Base-by-base conservation (phyloP, 2,329 filamentous ascomycete species). In the Amauroascus niger region DNA sequence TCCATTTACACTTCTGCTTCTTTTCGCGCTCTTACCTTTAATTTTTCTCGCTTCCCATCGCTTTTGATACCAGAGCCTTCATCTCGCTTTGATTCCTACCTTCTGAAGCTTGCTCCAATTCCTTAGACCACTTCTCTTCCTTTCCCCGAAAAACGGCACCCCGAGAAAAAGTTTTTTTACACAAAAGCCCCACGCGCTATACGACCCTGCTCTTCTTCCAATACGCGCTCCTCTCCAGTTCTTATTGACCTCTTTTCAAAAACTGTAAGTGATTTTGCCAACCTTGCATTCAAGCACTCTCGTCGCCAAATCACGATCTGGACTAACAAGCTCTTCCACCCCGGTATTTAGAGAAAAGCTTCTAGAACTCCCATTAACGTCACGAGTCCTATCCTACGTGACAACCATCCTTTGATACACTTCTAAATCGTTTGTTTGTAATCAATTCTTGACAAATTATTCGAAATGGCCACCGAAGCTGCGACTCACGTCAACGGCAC, bases 401-500 rank as follows among this genome's bases (percentile, higher is more conserved):
- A 33, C 39, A 43, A 44, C 20, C 3, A 4, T 14, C 35, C 4
- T 14, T 39, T 39, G 11, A 24, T 20, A 44, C 39, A 44, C 9
- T 14, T 43, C 35, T 13, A 20, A 24, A 24, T 30, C 18, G 22
- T 3, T 11, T 11, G n/a, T 40, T 49, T 9, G 16, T 39, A 26
- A 28, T 40, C 13, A n/a, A 32, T 39, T 37, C 14, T 45, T 30
- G 30, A 28, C 18, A 44, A 35, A 35, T 35, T 53, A 50, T 54
- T 53, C 55, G 57, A 56, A 53, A 59, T 62, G 46, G 64, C 62
- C 58, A 49, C 53, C 64, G 69, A 71, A 60, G 65, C 65, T 53
- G 68, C 70, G 58, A 61, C 65, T 63, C 67, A 69, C 52, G 61
- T 72, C 47, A 73, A 72, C 63, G 70, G 70, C 61, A 70, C 62